Evolutionary conservation across 2,329 filamentous ascomycete genomes (phyloP).

Genomic region (Bipolaris gigantea): DNA sequence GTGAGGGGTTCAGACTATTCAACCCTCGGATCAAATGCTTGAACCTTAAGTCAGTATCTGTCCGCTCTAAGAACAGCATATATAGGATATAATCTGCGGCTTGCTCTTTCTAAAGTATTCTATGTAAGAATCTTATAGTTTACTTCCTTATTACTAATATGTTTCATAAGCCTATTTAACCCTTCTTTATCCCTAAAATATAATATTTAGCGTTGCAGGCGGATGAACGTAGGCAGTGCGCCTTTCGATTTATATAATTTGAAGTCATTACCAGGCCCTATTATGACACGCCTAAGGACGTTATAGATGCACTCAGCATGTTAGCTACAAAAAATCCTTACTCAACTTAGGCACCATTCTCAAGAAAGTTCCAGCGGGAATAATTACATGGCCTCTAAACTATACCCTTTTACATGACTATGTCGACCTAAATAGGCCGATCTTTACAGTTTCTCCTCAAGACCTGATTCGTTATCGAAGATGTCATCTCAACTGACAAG

Average conservation of each 20-base stretch:
- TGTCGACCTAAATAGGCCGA: too few species aligned
- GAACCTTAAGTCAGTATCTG: slow-evolving; percentile 42
- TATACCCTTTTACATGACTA: too few species aligned
- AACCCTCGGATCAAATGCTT: slow-evolving; percentile 47
- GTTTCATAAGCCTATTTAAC: slow-evolving; percentile 21
- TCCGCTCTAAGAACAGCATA: slow-evolving; percentile 39
- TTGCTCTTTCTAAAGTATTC: slow-evolving; percentile 41
- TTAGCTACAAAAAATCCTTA: slow-evolving; percentile 27
- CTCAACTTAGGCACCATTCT: not conserved
- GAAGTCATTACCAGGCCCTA: slow-evolving; percentile 31
- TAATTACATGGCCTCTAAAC: too few species aligned
- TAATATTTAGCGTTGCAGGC: slow-evolving; percentile 25
- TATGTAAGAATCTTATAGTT: slow-evolving; percentile 37
- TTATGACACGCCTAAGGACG: slow-evolving; percentile 26
- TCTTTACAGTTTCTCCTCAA: too few species aligned
- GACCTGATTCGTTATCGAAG: too few species aligned
- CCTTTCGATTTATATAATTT: slow-evolving; percentile 21
- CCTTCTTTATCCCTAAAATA: slow-evolving; percentile 28
- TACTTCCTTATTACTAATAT: slow-evolving; percentile 39
- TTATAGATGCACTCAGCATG: slow-evolving; percentile 30
- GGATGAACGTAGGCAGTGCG: slow-evolving; percentile 27
- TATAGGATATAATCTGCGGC: slow-evolving; percentile 35
- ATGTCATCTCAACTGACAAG: too few species aligned
- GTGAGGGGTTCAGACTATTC: slow-evolving; percentile 47
- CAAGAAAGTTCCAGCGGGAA: too few species aligned